phyloP scores from a whole-genome alignment of 305 asterid species.

The Salvia sclarea region DNA sequence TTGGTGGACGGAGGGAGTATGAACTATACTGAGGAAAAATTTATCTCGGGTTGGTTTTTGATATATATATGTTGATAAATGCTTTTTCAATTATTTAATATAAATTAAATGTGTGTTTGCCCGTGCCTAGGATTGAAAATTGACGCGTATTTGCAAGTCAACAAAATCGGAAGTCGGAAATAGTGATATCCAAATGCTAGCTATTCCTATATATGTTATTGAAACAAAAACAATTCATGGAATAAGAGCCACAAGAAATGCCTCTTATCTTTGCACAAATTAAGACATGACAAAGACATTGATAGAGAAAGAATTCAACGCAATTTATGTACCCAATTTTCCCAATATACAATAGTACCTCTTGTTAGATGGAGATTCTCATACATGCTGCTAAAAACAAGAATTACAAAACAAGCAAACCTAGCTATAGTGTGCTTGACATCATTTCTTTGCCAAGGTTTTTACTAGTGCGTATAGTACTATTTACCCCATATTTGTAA shows the following conservation, averaged over 20 bases:
- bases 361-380: neutral
- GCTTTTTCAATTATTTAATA: too few relatives aligned
- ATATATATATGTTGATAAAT: too few relatives aligned
- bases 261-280: neutral
- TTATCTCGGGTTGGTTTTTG: too few relatives aligned
- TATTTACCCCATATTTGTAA: neutral
- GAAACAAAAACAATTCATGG: neutral
- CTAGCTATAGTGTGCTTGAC: neutral
- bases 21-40: too few relatives aligned
- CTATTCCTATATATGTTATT: neutral
- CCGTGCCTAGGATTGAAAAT: too few relatives aligned
- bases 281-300: neutral
- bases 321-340: neutral
- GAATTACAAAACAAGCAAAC: neutral
- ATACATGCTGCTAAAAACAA: neutral
- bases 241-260: constrained; percentile 19
- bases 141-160: neutral
- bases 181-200: neutral
- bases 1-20: too few relatives aligned
- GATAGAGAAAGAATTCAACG: neutral
- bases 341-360: neutral
- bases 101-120: too few relatives aligned
- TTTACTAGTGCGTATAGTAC: too few relatives aligned
- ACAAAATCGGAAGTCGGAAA: neutral
- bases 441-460: neutral